Base-by-base conservation (phyloP, 2,329 filamentous ascomycete species). In the Colletotrichum sp. region DNA sequence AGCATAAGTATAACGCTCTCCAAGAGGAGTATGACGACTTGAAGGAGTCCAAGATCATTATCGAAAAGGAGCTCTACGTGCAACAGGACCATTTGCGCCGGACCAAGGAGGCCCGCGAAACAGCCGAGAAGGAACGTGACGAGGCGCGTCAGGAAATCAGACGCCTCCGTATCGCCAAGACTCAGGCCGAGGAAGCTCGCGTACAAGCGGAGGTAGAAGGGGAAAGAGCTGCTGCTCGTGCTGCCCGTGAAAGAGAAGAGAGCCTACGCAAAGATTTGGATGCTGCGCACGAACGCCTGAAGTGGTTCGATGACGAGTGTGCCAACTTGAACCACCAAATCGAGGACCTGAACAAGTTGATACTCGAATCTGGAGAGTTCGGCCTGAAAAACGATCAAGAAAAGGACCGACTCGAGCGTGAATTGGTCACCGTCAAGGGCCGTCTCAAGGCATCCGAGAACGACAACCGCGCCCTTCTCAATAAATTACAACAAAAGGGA, bases 401-500 rank as follows among this genome's bases (percentile, higher is more conserved):
- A 78, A 99, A 99, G 84, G 96, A 98, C 83, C 93, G 97, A 43
- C 89, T 98, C 60, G 96, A 99, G 83, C 92, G 96, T 26, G 97
- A 99, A 82, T 90, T 99, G 8, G 93, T 95, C 26, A 98, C 96
- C 1, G 92, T 98, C 79, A 98, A 97, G 83, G 96, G 96, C 76
- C 93, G 96, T 26, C 88, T 99, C 55, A 91, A 94, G 9, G 97
- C 96, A 28, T 99, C 96, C 0, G 96, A 99, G 83, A 98, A 99
- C 80, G 96, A 99, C 85, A 99, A 99, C 81, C 93, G 95, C 67
- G 94, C 96, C 7, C 88, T 99, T n/a, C 90, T 99, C 78, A 99
- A 98, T 87, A 99, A 99, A 85, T 90, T 99, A 21, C 96, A 99
- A 81, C 96, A 99, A 81, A 99, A 99, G 87, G 97, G 98, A 34